A percentile compares a stretch with the other conserved stretches of the same genome.
phyloP scores from a whole-genome alignment of 371 early-diverging fungal genomes.

The Capniomyces stellatus region DNA sequence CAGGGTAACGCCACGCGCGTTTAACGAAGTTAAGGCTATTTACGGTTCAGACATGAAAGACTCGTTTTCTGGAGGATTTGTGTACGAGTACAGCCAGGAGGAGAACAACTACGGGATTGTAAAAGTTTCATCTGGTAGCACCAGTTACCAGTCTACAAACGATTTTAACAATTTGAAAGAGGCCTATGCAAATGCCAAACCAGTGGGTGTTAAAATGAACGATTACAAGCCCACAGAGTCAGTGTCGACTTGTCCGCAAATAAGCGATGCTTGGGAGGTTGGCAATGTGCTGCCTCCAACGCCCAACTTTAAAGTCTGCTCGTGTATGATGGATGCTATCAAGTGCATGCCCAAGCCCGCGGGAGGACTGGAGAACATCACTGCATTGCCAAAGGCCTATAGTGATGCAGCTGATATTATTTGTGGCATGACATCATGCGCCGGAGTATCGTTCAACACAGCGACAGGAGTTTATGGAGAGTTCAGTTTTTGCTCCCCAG shows the following conservation, averaged over 20 bases:
- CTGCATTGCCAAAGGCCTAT: not conserved
- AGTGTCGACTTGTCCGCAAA: not conserved
- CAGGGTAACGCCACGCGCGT: slow-evolving; percentile 20
- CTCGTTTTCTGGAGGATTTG: slow-evolving; percentile 55
- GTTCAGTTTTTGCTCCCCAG: not conserved
- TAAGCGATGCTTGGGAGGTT: not conserved
- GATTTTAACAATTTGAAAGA: slow-evolving; percentile 25
- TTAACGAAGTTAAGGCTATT: slow-evolving; percentile 29
- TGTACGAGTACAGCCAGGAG: slow-evolving; percentile 65
- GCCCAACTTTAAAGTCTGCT: not conserved
- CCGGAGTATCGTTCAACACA: not conserved
- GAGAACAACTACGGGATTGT: slow-evolving; percentile 59
- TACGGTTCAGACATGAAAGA: slow-evolving; percentile 47
- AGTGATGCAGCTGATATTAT: not conserved
- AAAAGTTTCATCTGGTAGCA: slow-evolving; percentile 14
- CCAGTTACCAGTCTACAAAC: slow-evolving; percentile 11
- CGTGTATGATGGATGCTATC: not conserved
- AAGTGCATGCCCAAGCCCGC: slow-evolving; percentile 5
- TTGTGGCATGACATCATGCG: not conserved
- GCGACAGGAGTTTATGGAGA: not conserved
- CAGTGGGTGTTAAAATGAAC: slow-evolving; percentile 21
- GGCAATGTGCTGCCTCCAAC: slow-evolving; percentile 36
- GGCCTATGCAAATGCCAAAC: slow-evolving; percentile 12
- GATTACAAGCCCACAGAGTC: slow-evolving; percentile 9
- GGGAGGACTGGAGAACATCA: not conserved